Percentiles rank a stretch among this genome's conserved stretches.
Conservation (phyloP, 805 yeast genomes). For the Saturnispora zaruensis region DNA sequence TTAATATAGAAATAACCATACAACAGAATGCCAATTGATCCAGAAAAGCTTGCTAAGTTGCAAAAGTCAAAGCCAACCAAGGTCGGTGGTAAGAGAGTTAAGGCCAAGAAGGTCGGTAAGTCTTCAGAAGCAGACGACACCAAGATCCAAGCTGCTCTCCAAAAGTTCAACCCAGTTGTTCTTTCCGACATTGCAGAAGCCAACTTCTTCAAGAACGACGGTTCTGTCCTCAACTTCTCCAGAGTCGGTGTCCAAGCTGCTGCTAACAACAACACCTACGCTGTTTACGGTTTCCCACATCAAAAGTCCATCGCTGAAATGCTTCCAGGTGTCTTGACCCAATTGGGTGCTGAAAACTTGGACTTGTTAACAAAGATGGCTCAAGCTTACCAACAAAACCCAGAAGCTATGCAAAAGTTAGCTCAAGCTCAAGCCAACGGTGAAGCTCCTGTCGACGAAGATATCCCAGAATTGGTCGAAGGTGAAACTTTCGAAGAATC, state of each 20-base stretch:
- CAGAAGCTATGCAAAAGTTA: slow-evolving; percentile 27
- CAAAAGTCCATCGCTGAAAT: slow-evolving; percentile 87
- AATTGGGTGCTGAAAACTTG: slow-evolving; percentile 92
- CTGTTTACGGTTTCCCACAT: slow-evolving; percentile 91
- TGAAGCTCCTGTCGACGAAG: slow-evolving; percentile 43
- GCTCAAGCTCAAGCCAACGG: slow-evolving; percentile 28
- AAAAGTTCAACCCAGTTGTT: slow-evolving; percentile 82
- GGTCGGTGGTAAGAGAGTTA: slow-evolving; percentile 82
- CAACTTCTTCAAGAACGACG: slow-evolving; percentile 95
- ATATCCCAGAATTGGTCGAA: slow-evolving; percentile 73
- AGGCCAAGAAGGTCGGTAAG: slow-evolving; percentile 68
- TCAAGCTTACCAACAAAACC: slow-evolving; percentile 63
- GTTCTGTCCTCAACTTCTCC: slow-evolving; percentile 91
- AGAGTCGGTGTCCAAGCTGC: slow-evolving; percentile 95
- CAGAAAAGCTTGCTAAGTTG: slow-evolving; percentile 87
- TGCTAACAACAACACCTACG: slow-evolving; percentile 81
- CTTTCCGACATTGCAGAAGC: slow-evolving; percentile 92
- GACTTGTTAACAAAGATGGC: slow-evolving; percentile 85
- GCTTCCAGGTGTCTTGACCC: slow-evolving; percentile 90
- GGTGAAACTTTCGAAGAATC: slow-evolving; percentile 74
- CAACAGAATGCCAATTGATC: slow-evolving; percentile 76
- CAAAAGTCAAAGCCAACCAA: slow-evolving; percentile 80
- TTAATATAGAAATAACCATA: background rate
- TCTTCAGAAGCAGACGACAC: slow-evolving; percentile 77
- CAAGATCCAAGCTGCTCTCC: slow-evolving; percentile 81